Evolutionary conservation across 768 basidiomycete genomes (phyloP), one percentile per base, ranked within the genome.

Genomic region (Hemileccinum rubropunctum): DNA sequence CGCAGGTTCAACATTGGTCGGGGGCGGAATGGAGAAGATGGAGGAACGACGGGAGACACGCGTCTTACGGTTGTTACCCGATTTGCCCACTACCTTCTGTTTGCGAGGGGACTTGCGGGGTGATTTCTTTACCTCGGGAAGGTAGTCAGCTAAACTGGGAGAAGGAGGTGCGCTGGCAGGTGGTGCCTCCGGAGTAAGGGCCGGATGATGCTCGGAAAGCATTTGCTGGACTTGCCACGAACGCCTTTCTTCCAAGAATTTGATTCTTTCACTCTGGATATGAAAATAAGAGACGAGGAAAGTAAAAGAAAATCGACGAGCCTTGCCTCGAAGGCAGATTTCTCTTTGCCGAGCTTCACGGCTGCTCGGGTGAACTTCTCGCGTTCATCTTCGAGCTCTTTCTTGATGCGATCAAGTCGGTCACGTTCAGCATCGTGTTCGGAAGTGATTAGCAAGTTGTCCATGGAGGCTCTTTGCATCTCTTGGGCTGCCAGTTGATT

Each of bases 141-240:
- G 59, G 32, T 58, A 50, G 13, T 47, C 61, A 57, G 42, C 64
- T 50, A 63, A 54, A 34, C 62, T 46, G 4, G 61, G 54, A 42
- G 61, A 58, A 44, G 48, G 48, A 28, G 44, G 50, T 27, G 21
- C 40, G n/a, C 28, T 38, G 42, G 42, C 48, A 17, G 61, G 55
- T 11, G 73, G 73, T 27, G 8, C 37, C 40, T 62, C 62, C 42
- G 56, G 45, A 28, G 37, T 26, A 30, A 13, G 21, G 18, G 76
- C 76, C 10, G 77, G 76, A 17, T 80, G 78, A 3, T 79, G 68
- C 40, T 85, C 80, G 1, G 77, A 75, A 3, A 82, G 72, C 75
- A 87, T 83, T 62, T 71, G 71, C 41, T 84, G 75, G 1, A 82
- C 78, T 49, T 84, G 76, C 87, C 84, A 88, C n/a, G 76, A 70